Base-by-base conservation (phyloP, 495 filamentous ascomycete species). In the Letharia columbiana region DNA sequence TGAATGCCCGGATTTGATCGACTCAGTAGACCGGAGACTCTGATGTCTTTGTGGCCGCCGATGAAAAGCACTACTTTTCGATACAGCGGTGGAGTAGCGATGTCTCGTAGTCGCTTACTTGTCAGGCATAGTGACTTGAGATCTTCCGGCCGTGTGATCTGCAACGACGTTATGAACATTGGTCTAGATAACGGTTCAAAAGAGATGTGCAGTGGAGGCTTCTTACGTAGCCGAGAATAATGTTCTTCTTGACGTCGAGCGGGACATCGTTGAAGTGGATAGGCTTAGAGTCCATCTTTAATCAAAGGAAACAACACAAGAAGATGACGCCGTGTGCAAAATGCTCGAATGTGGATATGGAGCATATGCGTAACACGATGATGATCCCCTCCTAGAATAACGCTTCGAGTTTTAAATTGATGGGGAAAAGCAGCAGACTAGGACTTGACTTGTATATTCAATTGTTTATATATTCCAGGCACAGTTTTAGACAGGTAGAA, bases 31-130 rank as follows among this genome's bases (percentile, higher is more conserved):
- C 44, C 65, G 12, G 60, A 45, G 18, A 67, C 50, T 39, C 65
- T 60, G 57, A 67, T 41, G 40, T 67, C 65, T 63, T 63, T 67
- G 28, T 63, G 60, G 42, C 65, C 65, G 42, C 65, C 65, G 8
- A 67, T 63, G 41, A 63, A 67, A 45, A 67, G 65, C n/a, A 67
- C n/a, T n/a, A 67, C 57, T 41, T 63, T 62, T 10, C 47, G 44
- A 56, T 67, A 67, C 2, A 67, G 49, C 7, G 61, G 60, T 39
- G 65, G 65, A 39, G 60, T 67, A 42, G 59, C 65, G 28, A 67
- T 56, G 12, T 63, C 60, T 4, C 52, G 60, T 44, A 67, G n/a
- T 9, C 47, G 33, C 40, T 67, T 67, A 58, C 65, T 49, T 23
- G 65, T 62, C 4, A 67, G 65, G 41, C 65, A 67, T 18, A 67